Base-by-base conservation (phyloP, 1,139 yeast genomes). In the Spencermartinsiella ligniputridi region DNA sequence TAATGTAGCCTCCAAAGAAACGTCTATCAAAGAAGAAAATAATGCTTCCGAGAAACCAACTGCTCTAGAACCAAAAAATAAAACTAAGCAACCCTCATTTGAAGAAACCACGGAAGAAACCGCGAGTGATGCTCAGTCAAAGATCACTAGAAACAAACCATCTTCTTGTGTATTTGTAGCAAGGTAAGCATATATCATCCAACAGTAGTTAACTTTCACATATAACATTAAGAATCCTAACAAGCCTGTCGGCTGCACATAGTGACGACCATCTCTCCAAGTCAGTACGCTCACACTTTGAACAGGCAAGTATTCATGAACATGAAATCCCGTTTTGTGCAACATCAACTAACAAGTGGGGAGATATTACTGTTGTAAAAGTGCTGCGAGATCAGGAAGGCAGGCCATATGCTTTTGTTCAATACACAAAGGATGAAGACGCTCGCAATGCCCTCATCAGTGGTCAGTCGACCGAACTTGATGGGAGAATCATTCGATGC, bases 391-490 rank as follows among this genome's bases (percentile, higher is more conserved):
- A 90, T 66, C 78, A 83, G 16, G 71, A 79, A 25, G 84, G 85
- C 61, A 74, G 96, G 35, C 97, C 97, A 0, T 90, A 90, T 63
- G 96, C 97, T 0, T 90, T 90, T 72, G 96, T 89, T 36, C 97
- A 90, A 64, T 88, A 84, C 61, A 70, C 79, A 12, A 79, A 70
- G 45, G 95, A 84, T 50, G 69, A 68, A 4, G 94, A 85, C 52
- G 90, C 95, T 8, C 72, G 74, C 45, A 61, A 53, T 3, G 97
- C 97, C 1, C 74, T 89, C 43, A 65, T 64, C 35, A 70, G 73
- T 44, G 95, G 88, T 8, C 92, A 86, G 54, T 81, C 83, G 42
- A 72, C 87, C 3, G 61, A 70, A 4, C 67, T 90, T 43, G 79
- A 85, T 60, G 95, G 89, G 11, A 74, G 96, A 58, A 72, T 78